A percentile compares a stretch with the other conserved stretches of the same genome.
phyloP scores from a whole-genome alignment of 208 protist species.

The Sergeia podlipaevii region DNA sequence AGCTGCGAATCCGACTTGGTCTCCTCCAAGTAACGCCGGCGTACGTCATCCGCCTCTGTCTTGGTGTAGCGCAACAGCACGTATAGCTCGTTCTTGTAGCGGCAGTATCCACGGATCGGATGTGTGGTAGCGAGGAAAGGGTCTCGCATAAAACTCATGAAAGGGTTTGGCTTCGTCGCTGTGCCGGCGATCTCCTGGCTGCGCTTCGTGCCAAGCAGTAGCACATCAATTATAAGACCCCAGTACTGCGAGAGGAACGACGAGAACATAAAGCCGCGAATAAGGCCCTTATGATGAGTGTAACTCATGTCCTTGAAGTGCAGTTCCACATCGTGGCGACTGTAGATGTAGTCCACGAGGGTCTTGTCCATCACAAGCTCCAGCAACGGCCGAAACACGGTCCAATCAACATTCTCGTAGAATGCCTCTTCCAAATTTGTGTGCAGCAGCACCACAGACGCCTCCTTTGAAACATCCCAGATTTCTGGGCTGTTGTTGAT shows the following conservation, averaged over 20 bases:
- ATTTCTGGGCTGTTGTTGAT: slow-evolving; percentile 99
- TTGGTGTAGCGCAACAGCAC: slow-evolving; percentile 97
- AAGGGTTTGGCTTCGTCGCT: slow-evolving; percentile 97
- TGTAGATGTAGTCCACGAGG: slow-evolving; percentile 99
- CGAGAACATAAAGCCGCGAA: slow-evolving; percentile 99
- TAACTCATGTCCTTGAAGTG: slow-evolving; percentile 99
- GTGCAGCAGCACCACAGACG: slow-evolving; percentile 98
- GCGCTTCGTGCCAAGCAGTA: slow-evolving; percentile 97
- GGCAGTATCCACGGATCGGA: slow-evolving; percentile 98
- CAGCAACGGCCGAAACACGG: slow-evolving; percentile 98
- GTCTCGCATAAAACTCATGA: slow-evolving; percentile 95
- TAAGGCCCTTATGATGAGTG: slow-evolving; percentile 98
- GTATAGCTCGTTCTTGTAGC: slow-evolving; percentile 98
- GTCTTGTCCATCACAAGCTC: slow-evolving; percentile 99
- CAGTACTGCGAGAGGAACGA: slow-evolving; percentile 99
- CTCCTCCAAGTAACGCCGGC: slow-evolving; percentile 98
- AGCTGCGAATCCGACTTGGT: slow-evolving; percentile 98
- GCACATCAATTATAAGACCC: slow-evolving; percentile 99
- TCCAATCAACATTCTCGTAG: slow-evolving; percentile 99
- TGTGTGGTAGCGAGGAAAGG: slow-evolving; percentile 95
- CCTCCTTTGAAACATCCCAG: slow-evolving; percentile 97
- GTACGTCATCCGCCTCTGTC: slow-evolving; percentile 98
- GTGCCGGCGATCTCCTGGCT: slow-evolving; percentile 99
- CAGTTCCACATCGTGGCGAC: slow-evolving; percentile 99
- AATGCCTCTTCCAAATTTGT: slow-evolving; percentile 96